Evolutionary conservation across 2,329 filamentous ascomycete genomes (phyloP), one percentile per base, ranked within the genome.

Genomic region (Trichoderma sp.): DNA sequence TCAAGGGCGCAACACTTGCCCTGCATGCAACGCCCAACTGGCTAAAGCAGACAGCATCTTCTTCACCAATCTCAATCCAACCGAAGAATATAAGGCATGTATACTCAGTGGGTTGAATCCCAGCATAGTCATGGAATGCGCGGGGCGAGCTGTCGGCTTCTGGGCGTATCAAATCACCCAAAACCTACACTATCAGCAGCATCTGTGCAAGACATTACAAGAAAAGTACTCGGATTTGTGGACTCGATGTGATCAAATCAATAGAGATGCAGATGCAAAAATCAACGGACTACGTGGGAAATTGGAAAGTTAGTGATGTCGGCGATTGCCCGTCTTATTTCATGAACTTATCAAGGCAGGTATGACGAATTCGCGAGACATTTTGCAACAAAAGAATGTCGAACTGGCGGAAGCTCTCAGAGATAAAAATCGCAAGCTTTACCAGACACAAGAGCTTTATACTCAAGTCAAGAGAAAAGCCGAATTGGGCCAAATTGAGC

Each of bases 1-100:
- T 2, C 77, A 77, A 9, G 76, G 76, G 9, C 86, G 89, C 29
- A 86, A 86, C 3, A 80, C 85, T 1, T 98, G 95, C 81, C 95
- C 95, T 72, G 94, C 93, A 31, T 98, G 96, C 81, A 87, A 90
- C 41, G 89, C 91, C 3, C 87, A 88, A 9, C 88, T 98, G 3
- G 85, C 86, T 8, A 93, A 92, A 77, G 91, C 91, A 0, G 93
- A 97, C 79, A 94, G 97, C 85, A 93, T 92, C 4, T 91, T 93
- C 11, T 87, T 92, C 24, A 90, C 92, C 1, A 89, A 91, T 35
- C 87, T 98, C 56, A 93, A 92, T 76, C 95, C 95, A 0, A 92
- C 91, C 0, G 95, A 98, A 80, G 95, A 97, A 78, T 97, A 97
- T 87, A 97, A 97, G 83, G 95, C 94, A 0, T 95, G 92, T 76